Evolutionary conservation across 495 filamentous ascomycete genomes (phyloP), one percentile per base, ranked within the genome.

Genomic region (Parathielavia appendiculata): DNA sequence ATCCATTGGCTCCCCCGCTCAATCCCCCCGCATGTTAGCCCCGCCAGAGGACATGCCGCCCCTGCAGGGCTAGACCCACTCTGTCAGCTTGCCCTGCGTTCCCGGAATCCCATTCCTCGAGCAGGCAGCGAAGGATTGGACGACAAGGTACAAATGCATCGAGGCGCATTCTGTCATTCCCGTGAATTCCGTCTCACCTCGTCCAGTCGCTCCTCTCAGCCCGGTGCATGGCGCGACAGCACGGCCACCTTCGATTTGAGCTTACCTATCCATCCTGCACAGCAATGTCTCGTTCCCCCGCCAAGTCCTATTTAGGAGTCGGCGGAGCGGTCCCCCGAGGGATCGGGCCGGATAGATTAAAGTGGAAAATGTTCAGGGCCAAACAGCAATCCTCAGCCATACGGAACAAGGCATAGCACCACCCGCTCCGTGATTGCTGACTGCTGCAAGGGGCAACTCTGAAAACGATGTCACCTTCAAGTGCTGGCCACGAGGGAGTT

Each of bases 391-490:
- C 22, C 57, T 45, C 46, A 50, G 26, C 51, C 40, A 45, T 56
- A 47, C 58, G 52, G 52, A 61, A 61, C 54, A 34, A 43, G 49
- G 41, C 54, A 49, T 54, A 56, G 47, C 47, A 12, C 9, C 41
- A 22, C 44, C 49, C 50, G 58, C 23, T 48, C 44, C 17, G 19
- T 55, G 43, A 50, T 61, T 50, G 47, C 36, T 44, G 52, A 32
- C 51, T 16, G 44, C 39, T 39, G 46, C 52, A 46, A 60, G 44
- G 44, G 51, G 51, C 36, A 34, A 51, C 32, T 56, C 17, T 40
- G 6, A 30, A 6, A 6, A 30, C 26, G 9, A 20, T 51, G 13
- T n/a, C 46, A 35, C 48, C 53, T 48, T 45, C 55, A 57, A 50
- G 44, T n/a, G 60, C 36, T 62, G 60, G 60, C 60, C 30, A 26